Base-by-base conservation (phyloP, 2,329 filamentous ascomycete species). In the Cladosporium phlei region DNA sequence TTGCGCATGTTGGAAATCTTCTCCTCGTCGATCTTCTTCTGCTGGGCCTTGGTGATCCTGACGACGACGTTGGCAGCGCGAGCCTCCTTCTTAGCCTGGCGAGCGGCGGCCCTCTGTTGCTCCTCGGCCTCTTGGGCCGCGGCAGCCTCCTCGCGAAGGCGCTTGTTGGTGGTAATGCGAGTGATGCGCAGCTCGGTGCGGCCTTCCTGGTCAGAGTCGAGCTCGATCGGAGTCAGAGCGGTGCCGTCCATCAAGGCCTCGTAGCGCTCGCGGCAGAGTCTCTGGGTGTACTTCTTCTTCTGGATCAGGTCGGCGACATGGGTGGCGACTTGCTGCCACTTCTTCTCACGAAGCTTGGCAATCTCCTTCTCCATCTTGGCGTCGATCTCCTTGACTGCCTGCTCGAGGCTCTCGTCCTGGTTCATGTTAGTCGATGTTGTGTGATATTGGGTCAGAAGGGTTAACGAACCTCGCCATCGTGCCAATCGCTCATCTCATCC, bases 401-500 rank as follows among this genome's bases (percentile, higher is more conserved):
- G 56, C 8, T 67, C 47, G 14, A 76, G 66, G n/a, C 63, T 57
- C 16, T 68, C 62, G 50, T 76, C 73, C 71, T 75, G 54, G 4
- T 1, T 29, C 25, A 20, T 37, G 29, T 55, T 29, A 53, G 51
- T 30, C 6, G 24, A 10, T 5, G 5, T 46, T n/a, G 6, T 20
- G 9, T 7, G 12, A 30, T 12, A n/a, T n/a, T 3, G 11, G 9
- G 16, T 25, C 2, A 25, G 19, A n/a, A 4, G 10, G 16, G 17
- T 12, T 5, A 39, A 49, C 64, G 54, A 59, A 75, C 73, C 57
- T 78, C 74, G 14, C 67, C 67, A 10, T 66, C 60, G 40, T 71
- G 66, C 75, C 74, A 78, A 54, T 73, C 72, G 39, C 65, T 71
- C 50, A 71, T 59, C 29, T 73, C 68, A 39, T 71, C 67, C 35